Evolutionary conservation across 140 eudicot genomes (phyloP).

Genomic region (Oenanthe javanica): DNA sequence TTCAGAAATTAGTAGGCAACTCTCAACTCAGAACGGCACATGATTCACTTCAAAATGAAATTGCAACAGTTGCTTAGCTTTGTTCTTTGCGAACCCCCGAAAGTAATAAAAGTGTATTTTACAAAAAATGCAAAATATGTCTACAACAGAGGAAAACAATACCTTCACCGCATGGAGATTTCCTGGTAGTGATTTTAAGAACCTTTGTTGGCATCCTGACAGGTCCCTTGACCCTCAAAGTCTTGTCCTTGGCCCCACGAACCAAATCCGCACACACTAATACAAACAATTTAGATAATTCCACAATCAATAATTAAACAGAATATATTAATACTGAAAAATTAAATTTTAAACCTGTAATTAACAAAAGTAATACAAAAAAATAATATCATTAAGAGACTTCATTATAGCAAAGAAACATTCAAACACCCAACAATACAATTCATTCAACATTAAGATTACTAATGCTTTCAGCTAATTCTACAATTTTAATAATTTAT

Average conservation of each 20-base stretch:
- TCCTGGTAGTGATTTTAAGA: conserved; percentile 14
- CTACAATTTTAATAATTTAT: background rate
- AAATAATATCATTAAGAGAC: background rate
- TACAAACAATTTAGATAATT: background rate
- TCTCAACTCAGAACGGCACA: background rate
- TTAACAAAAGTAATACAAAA: background rate
- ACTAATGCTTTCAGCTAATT: background rate
- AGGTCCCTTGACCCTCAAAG: conserved; percentile 33
- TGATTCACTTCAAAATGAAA: no score
- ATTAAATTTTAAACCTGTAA: background rate
- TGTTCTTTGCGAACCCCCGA: background rate
- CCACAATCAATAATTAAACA: background rate
- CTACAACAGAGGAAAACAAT: background rate
- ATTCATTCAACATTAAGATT: background rate
- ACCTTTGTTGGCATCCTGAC: conserved; percentile 40
- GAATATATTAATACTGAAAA: no score
- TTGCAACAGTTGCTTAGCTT: no score
- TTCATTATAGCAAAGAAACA: background rate
- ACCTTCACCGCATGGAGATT: conserved; percentile 16
- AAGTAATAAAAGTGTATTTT: background rate
- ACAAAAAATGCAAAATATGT: background rate
- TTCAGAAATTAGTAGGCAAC: background rate
- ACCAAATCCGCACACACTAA: conserved; percentile 13
- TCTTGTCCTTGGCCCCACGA: conserved; percentile 8
- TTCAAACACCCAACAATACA: background rate